These are phyloP conservation scores for Eustoma russellianum DNA, from an alignment of 257 asterid genomes.

Conservation along the genomic window DNA sequence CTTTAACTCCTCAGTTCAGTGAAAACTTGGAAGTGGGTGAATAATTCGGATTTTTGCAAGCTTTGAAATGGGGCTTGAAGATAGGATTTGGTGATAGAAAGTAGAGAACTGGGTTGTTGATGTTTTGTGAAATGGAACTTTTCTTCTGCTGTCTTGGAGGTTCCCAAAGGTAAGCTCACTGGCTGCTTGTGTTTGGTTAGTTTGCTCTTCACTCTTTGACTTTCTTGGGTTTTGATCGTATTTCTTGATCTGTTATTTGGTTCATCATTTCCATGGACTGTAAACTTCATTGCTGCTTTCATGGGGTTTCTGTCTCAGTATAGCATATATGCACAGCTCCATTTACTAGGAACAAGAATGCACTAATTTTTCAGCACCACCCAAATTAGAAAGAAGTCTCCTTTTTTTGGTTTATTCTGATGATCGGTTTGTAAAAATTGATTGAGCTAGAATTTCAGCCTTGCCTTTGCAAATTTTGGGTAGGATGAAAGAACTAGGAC, in stretches of 20 bases:
- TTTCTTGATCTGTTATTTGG: background rate
- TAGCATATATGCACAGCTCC: no score
- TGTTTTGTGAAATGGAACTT: slow-evolving; percentile 31
- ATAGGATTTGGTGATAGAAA: slow-evolving; percentile 6
- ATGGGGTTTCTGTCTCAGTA: no score
- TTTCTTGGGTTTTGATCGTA: background rate
- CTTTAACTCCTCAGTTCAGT: background rate
- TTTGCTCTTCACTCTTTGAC: slow-evolving; percentile 6
- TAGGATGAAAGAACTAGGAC: background rate
- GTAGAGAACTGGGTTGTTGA: slow-evolving; percentile 14
- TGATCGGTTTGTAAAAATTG: background rate
- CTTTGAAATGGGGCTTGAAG: slow-evolving; percentile 10
- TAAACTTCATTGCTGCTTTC: no score
- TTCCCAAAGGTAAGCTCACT: slow-evolving; percentile 53
- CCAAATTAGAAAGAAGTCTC: no score
- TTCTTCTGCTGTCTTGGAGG: slow-evolving; percentile 52
- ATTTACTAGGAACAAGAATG: no score
- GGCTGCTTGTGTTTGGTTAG: slow-evolving; percentile 14
- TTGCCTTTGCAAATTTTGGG: no score
- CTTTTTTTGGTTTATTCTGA: background rate
- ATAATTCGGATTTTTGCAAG: no score
- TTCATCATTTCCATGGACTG: background rate
- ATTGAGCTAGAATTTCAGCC: background rate
- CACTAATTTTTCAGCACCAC: no score
- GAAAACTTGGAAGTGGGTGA: background rate